Evolutionary conservation across 768 basidiomycete genomes (phyloP), one percentile per base, ranked within the genome.

Genomic region (Russula emetica): DNA sequence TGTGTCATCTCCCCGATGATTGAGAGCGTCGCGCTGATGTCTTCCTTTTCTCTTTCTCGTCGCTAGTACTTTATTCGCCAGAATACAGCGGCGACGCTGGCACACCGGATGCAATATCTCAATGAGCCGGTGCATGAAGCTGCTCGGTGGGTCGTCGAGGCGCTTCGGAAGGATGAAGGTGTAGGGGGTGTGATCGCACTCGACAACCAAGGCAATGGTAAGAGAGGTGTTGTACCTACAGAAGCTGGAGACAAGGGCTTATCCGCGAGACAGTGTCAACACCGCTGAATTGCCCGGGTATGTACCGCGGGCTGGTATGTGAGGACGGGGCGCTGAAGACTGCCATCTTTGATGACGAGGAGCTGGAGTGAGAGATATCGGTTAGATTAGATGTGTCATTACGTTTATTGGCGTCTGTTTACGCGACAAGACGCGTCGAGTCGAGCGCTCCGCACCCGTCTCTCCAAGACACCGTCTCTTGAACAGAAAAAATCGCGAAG

Each of bases 301-400:
- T 93, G 91, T 92, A 91, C 71, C 81, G 91, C 32, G 91, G 91
- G 7, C 78, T 91, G 18, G 84, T 92, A 38, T 76, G 80, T 50
- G 76, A 79, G 66, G 88, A 92, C 63, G 91, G 90, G 11, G 71
- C 84, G 9, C 80, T 88, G 0, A 82, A 82, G 73, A 88, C 86
- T 0, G 91, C 90, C 13, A 90, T 92, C 58, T 92, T 93, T 73
- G 75, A 75, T 22, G 89, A 91, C 66, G 91, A 93, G 54, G 76
- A 71, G 53, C 62, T 76, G 13, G 61, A 63, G n/a, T 61, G 52
- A 32, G 32, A 40, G 54, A 49, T 42, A 1, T 44, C 9, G 36
- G 5, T 36, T 36, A 36, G 13, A n/a, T n/a, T n/a, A n/a, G 38
- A 38, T 13, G 34, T 32, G 20, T n/a, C 16, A 26, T 59, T 59